Conservation (phyloP, 1,284 basidiomycete genomes). For the Sutorius eximius region DNA sequence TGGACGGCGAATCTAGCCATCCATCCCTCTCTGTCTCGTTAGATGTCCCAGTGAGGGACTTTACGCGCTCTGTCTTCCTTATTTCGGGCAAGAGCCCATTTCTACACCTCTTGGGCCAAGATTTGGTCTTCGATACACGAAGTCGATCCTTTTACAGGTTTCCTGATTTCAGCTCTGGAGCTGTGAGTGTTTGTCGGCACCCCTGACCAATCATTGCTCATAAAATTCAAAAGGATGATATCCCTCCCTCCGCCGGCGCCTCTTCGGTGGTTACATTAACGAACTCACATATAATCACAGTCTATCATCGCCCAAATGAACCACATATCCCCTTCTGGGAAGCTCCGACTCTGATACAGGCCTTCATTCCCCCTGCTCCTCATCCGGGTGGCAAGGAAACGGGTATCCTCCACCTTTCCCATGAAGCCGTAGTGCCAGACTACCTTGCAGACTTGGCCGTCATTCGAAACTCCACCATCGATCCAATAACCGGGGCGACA, state of each 20-base stretch:
- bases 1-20: neutral
- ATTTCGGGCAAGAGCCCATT: neutral
- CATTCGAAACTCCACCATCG: constrained; percentile 5
- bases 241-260: neutral
- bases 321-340: neutral
- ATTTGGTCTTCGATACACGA: constrained; percentile 8
- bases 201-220: neutral
- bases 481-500: neutral
- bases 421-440: neutral
- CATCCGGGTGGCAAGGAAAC: neutral
- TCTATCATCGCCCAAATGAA: neutral
- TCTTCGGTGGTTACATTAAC: neutral
- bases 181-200: neutral
- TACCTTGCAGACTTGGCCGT: neutral
- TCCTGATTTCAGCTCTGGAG: neutral
- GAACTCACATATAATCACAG: constrained; percentile 6
- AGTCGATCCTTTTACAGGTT: constrained; percentile 9
- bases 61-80: neutral
- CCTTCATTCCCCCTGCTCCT: neutral
- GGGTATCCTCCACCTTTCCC: constrained; percentile 6
- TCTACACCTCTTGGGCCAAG: neutral
- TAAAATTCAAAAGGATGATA: constrained; percentile 1
- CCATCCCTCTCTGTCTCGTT: neutral
- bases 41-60: neutral
- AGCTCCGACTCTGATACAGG: neutral